A percentile compares a stretch with the other conserved stretches of the same genome.
Evolutionary conservation across 2,329 filamentous ascomycete species (phyloP).

Genomic region (Pestalotiopsis sp.): DNA sequence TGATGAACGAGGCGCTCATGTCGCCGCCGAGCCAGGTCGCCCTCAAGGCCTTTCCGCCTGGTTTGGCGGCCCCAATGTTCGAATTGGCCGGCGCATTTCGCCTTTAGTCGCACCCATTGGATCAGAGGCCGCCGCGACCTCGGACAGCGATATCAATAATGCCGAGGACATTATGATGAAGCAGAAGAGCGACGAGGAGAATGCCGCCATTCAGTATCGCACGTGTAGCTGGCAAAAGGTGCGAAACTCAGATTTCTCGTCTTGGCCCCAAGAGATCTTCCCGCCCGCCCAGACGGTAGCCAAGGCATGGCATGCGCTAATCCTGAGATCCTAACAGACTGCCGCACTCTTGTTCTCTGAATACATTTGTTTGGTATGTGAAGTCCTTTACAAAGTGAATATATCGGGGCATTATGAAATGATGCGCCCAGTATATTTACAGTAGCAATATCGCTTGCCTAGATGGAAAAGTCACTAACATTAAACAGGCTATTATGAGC

Average conservation of each 20-base stretch:
- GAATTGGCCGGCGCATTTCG: constrained; percentile 55
- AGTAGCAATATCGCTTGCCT: not conserved
- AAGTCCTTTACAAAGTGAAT: not conserved
- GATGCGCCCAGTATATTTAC: not conserved
- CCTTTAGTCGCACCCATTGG: constrained; percentile 36
- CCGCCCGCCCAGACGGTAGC: constrained; percentile 16
- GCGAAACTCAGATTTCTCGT: constrained; percentile 19
- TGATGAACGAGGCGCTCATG: constrained; percentile 51
- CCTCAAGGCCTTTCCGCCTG: constrained; percentile 36
- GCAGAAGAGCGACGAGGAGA: constrained; percentile 78
- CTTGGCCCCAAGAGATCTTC: constrained; percentile 11
- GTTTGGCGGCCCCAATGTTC: constrained; percentile 42
- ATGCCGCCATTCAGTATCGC: constrained; percentile 84
- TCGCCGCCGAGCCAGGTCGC: constrained; percentile 58
- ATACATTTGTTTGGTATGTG: constrained; percentile 77
- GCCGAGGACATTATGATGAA: constrained; percentile 51
- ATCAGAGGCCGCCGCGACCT: constrained; percentile 26
- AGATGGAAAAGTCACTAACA: constrained; percentile 17
- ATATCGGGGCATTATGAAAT: not conserved
- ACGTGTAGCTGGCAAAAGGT: constrained; percentile 94
- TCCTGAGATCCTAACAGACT: constrained; percentile 54
- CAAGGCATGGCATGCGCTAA: constrained; percentile 18
- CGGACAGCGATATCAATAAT: constrained; percentile 49
- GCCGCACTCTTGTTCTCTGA: constrained; percentile 89
- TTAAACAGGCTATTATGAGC: constrained; percentile 76